phyloP scores from a whole-genome alignment of 805 yeast genomes.

The Zygosaccharomyces rouxii region DNA sequence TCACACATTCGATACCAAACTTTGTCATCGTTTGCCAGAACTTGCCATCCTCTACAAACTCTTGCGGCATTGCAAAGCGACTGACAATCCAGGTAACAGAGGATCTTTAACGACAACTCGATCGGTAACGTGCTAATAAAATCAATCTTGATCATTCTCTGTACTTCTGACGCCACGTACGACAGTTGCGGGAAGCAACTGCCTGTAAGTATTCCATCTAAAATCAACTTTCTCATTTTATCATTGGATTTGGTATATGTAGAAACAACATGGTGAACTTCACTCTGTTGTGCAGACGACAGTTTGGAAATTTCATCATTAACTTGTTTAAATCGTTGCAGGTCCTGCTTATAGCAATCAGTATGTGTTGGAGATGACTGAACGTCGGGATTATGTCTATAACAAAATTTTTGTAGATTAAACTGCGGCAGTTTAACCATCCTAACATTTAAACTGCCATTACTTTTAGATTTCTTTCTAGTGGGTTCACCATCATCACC shows the following conservation, averaged over 20 bases:
- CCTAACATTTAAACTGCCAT: background rate
- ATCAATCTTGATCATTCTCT: conserved; percentile 78
- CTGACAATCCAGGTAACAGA: conserved; percentile 86
- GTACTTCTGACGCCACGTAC: conserved; percentile 75
- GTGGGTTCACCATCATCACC: background rate
- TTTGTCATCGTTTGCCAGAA: conserved; percentile 88
- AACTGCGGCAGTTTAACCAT: conserved; percentile 34
- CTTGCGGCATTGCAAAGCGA: conserved; percentile 93
- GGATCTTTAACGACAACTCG: conserved; percentile 77
- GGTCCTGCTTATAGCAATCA: conserved; percentile 28
- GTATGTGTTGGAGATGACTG: conserved; percentile 42
- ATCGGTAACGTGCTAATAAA: conserved; percentile 80
- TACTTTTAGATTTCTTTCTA: conserved; percentile 2
- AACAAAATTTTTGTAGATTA: conserved; percentile 70
- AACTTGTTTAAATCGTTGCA: conserved; percentile 26
- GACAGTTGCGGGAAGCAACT: conserved; percentile 95
- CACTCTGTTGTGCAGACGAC: conserved; percentile 67
- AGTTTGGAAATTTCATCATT: conserved; percentile 39
- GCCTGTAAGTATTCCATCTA: conserved; percentile 79
- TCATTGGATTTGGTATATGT: conserved; percentile 65
- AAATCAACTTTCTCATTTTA: conserved; percentile 68
- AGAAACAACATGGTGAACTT: conserved; percentile 79
- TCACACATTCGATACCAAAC: conserved; percentile 99
- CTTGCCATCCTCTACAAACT: conserved; percentile 83
- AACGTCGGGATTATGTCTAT: conserved; percentile 88